phyloP scores from a whole-genome alignment of 2,329 filamentous ascomycete species.

The Beauveria bassiana region DNA sequence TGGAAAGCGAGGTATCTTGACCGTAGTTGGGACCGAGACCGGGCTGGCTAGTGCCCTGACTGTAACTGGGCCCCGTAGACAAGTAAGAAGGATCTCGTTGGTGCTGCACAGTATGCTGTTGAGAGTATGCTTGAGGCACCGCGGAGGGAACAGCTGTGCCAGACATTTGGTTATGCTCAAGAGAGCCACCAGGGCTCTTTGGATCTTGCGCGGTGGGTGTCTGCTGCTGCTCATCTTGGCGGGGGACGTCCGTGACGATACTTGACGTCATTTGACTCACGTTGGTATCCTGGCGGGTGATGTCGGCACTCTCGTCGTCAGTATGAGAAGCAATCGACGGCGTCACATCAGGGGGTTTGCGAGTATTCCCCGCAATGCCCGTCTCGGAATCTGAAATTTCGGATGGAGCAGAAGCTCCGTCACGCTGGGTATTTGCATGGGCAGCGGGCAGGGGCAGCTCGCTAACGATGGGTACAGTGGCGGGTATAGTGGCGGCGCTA shows the following conservation, averaged over 20 bases:
- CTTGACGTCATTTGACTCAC: background rate
- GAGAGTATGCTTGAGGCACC: background rate
- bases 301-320: background rate
- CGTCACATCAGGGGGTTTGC: background rate
- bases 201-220: background rate
- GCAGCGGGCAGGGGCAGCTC: background rate
- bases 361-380: background rate
- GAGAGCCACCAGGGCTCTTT: background rate
- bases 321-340: background rate
- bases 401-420: background rate
- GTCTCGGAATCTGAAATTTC: constrained; percentile 1
- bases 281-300: background rate
- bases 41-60: background rate
- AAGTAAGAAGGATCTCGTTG: background rate
- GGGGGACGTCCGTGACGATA: background rate
- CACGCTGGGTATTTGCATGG: background rate
- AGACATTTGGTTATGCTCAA: background rate
- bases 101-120: background rate
- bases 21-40: background rate
- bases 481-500: background rate
- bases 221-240: background rate
- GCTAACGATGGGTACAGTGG: background rate
- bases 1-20: background rate
- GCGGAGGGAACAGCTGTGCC: background rate
- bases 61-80: background rate